Percentiles rank a stretch among this genome's conserved stretches.
These are phyloP conservation scores for Acer saccharum DNA, from an alignment of 345 rosid species.

Conservation along the genomic window DNA sequence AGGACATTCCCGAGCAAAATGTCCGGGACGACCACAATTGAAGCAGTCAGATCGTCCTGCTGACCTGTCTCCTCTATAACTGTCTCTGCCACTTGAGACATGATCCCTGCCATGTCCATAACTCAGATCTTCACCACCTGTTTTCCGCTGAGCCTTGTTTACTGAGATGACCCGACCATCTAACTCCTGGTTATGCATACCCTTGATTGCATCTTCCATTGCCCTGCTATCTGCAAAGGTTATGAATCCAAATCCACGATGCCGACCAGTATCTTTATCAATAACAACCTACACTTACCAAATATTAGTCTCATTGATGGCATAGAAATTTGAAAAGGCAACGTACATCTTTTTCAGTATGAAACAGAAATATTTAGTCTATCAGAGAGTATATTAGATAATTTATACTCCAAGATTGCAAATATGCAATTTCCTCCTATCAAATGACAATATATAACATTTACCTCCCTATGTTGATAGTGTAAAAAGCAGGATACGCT, in stretches of 20 bases:
- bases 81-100: slow-evolving; percentile 31
- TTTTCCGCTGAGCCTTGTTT: slow-evolving; percentile 46
- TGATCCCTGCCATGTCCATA: slow-evolving; percentile 36
- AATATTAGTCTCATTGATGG: background rate
- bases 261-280: slow-evolving; percentile 45
- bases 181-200: slow-evolving; percentile 42
- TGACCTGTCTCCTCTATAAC: slow-evolving; percentile 40
- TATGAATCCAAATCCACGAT: slow-evolving; percentile 47
- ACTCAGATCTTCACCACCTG: slow-evolving; percentile 35
- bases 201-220: slow-evolving; percentile 47
- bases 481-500: background rate
- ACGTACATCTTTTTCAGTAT: background rate
- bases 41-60: slow-evolving; percentile 42
- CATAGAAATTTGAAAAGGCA: background rate
- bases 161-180: slow-evolving; percentile 45
- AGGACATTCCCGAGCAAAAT: slow-evolving; percentile 47
- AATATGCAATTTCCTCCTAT: background rate
- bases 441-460: background rate
- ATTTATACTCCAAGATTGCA: background rate
- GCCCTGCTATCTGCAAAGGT: slow-evolving; percentile 38
- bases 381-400: background rate
- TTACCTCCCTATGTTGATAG: background rate
- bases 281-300: slow-evolving; percentile 32
- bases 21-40: slow-evolving; percentile 44
- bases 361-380: background rate